Conservation (phyloP, 306 rosid species). For the Cicer yamashitae region DNA sequence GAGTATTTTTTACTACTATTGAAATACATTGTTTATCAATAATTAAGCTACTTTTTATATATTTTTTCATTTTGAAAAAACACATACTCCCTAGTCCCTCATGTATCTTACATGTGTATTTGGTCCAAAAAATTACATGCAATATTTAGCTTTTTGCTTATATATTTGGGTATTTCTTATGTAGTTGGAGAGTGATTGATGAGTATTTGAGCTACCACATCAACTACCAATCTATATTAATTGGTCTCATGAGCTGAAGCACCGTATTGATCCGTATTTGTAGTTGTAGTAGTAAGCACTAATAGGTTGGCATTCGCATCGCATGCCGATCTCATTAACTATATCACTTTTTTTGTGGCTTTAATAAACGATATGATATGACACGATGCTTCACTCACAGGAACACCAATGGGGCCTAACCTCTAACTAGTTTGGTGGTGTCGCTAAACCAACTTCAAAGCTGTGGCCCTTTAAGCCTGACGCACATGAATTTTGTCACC, state of each 20-base stretch:
- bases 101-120: no score
- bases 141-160: no score
- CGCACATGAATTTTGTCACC: constrained; percentile 29
- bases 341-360: constrained; percentile 18
- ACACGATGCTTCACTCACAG: constrained; percentile 36
- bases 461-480: constrained; percentile 3
- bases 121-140: no score
- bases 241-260: constrained; percentile 43
- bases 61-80: neutral
- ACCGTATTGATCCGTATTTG: constrained; percentile 36
- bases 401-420: constrained; percentile 7
- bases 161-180: neutral
- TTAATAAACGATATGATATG: neutral
- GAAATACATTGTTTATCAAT: no score
- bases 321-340: constrained; percentile 41
- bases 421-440: neutral
- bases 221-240: constrained; percentile 34
- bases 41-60: neutral
- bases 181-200: constrained; percentile 30
- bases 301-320: neutral
- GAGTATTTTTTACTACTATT: no score
- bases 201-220: constrained; percentile 10
- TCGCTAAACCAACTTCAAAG: constrained; percentile 17
- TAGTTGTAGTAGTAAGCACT: neutral
- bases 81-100: no score